Evolutionary conservation across 2,329 filamentous ascomycete genomes (phyloP).

Genomic region (Scedosporium aurantiacum): DNA sequence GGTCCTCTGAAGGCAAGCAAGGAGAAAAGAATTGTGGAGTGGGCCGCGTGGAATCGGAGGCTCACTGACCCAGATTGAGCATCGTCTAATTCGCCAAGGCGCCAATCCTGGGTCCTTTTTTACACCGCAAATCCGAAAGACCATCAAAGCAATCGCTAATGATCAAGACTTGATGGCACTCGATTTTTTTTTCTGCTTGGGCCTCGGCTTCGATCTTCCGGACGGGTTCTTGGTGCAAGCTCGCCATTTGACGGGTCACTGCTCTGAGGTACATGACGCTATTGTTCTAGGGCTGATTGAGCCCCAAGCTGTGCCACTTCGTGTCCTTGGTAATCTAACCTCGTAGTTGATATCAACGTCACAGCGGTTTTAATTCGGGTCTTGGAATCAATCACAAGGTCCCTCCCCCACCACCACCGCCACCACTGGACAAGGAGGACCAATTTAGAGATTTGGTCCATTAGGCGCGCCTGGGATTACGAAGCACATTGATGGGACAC

Average conservation of each 20-base stretch:
- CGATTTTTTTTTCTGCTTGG: too few species aligned
- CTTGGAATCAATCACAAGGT: not conserved
- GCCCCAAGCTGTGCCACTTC: not conserved
- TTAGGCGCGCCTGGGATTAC: too few species aligned
- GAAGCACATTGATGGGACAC: too few species aligned
- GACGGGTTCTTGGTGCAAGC: not conserved
- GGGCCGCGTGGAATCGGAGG: not conserved
- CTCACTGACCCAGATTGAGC: not conserved
- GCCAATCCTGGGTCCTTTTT: not conserved
- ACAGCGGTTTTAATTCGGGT: not conserved
- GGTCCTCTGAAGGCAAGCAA: not conserved
- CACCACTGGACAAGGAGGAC: too few species aligned
- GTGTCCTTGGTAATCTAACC: too few species aligned
- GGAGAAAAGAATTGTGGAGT: not conserved
- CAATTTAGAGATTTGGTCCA: too few species aligned
- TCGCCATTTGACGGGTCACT: not conserved
- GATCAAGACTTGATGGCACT: too few species aligned
- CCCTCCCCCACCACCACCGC: too few species aligned
- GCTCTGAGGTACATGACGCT: not conserved
- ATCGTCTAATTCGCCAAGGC: not conserved
- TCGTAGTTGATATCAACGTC: too few species aligned
- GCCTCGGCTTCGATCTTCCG: not conserved
- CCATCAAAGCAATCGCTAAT: too few species aligned
- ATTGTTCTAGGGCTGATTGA: not conserved
- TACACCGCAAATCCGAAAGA: too few species aligned